Conservation (phyloP, 352 stramenopile genomes). For the Lagenidium giganteum region DNA sequence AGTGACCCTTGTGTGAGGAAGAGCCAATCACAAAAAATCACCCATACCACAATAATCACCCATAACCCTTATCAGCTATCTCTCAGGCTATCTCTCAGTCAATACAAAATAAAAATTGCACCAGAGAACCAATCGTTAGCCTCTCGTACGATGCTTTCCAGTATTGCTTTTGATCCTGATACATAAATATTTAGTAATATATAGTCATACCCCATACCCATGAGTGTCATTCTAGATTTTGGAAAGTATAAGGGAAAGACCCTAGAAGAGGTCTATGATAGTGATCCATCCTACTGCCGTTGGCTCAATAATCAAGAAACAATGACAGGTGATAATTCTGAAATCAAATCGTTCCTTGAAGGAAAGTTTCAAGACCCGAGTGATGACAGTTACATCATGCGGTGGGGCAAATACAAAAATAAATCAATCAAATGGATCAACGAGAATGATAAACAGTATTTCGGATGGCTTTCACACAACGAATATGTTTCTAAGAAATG, state of each 20-base stretch:
- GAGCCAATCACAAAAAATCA: too few species aligned
- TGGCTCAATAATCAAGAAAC: constrained; percentile 9
- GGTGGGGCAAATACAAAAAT: constrained; percentile 13
- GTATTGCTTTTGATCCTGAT: constrained; percentile 14
- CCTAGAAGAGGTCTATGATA: constrained; percentile 10
- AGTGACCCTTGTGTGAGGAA: too few species aligned
- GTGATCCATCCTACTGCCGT: constrained; percentile 12
- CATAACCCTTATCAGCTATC: too few species aligned
- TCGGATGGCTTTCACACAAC: constrained; percentile 7
- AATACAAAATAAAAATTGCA: too few species aligned
- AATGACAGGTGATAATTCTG: constrained; percentile 6
- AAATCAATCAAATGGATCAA: constrained; percentile 14
- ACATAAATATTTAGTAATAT: constrained; percentile 12
- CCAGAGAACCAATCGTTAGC: too few species aligned
- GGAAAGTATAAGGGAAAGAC: constrained; percentile 14
- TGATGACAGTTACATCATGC: constrained; percentile 18
- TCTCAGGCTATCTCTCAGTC: too few species aligned
- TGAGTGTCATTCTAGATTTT: constrained; percentile 15
- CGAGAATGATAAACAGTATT: constrained; percentile 7
- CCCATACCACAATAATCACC: too few species aligned
- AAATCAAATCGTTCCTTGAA: constrained; percentile 17
- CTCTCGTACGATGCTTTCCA: too few species aligned
- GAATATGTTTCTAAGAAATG: constrained; percentile 18
- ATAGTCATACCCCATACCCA: constrained; percentile 13
- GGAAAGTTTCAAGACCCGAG: constrained; percentile 6